Conservation (phyloP, 2,329 filamentous ascomycete genomes). For the Pyricularia sp. region DNA sequence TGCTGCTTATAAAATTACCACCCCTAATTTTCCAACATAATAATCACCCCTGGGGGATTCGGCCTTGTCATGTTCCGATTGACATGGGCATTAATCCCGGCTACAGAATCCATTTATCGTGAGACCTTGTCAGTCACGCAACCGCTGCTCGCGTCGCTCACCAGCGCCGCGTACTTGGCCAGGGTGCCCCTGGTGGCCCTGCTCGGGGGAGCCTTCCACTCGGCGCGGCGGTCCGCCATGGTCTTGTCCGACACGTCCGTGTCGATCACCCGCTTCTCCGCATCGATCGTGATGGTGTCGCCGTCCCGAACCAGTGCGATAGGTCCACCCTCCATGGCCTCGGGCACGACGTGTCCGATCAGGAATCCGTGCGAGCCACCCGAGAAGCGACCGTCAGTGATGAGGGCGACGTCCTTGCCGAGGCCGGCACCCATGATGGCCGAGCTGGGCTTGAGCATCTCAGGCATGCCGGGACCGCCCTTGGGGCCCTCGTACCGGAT, state of each 20-base stretch:
- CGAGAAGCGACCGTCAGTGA: slow-evolving; percentile 69
- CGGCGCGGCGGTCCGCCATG: slow-evolving; percentile 43
- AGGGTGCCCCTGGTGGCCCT: slow-evolving; percentile 56
- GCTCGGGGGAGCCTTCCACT: slow-evolving; percentile 53
- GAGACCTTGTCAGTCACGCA: slow-evolving; percentile 42
- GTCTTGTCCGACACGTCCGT: slow-evolving; percentile 59
- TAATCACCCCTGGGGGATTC: not conserved
- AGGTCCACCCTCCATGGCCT: slow-evolving; percentile 77
- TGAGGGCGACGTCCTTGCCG: slow-evolving; percentile 67
- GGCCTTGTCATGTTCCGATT: not conserved
- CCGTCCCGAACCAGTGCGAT: slow-evolving; percentile 77
- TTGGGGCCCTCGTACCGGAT: slow-evolving; percentile 92
- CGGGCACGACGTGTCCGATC: slow-evolving; percentile 80
- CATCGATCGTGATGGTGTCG: slow-evolving; percentile 74
- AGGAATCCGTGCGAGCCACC: slow-evolving; percentile 81
- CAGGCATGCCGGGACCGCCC: slow-evolving; percentile 92
- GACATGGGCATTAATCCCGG: not conserved
- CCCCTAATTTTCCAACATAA: not conserved
- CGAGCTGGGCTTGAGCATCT: slow-evolving; percentile 80
- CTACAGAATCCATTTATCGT: not conserved
- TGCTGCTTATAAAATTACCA: not conserved
- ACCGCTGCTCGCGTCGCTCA: slow-evolving; percentile 49
- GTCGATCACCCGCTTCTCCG: slow-evolving; percentile 61
- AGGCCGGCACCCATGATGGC: slow-evolving; percentile 90
- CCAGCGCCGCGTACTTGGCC: slow-evolving; percentile 57